phyloP scores from a whole-genome alignment of 2,329 filamentous ascomycete genomes.

The Cordyceps fumosorosea region DNA sequence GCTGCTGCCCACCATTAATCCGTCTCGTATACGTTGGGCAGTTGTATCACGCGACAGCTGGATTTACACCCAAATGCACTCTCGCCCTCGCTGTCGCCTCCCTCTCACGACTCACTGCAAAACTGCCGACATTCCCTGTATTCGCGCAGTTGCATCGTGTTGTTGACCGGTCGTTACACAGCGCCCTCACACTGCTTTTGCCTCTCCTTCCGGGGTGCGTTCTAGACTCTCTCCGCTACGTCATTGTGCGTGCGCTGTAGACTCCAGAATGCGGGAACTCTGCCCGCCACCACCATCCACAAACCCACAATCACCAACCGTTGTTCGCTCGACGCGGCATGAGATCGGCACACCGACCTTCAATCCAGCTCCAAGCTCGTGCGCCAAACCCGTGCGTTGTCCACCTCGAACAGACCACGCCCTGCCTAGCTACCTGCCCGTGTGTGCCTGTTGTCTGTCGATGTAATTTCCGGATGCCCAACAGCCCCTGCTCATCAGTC shows the following conservation, averaged over 20 bases:
- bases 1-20: neutral
- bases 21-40: neutral
- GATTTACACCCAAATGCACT: neutral
- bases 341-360: conserved; percentile 10
- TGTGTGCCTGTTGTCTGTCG: neutral
- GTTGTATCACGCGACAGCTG: neutral
- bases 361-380: neutral
- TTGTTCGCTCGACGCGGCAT: neutral
- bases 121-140: neutral
- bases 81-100: neutral
- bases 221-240: conserved; percentile 10
- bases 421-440: neutral
- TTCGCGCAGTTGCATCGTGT: conserved; percentile 3
- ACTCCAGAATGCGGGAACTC: conserved; percentile 6
- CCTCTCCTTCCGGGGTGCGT: conserved; percentile 1
- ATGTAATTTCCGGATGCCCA: conserved; percentile 7
- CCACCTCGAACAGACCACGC: neutral
- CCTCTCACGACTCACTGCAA: neutral
- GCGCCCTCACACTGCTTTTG: conserved; percentile 1
- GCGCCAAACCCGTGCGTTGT: neutral
- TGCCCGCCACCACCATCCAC: neutral
- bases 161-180: conserved; percentile 2
- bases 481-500: neutral
- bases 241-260: conserved; percentile 6
- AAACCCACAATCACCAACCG: neutral